These are phyloP conservation scores for Gossypium schwendimanii DNA, from an alignment of 441 rosid species.

Conservation along the genomic window DNA sequence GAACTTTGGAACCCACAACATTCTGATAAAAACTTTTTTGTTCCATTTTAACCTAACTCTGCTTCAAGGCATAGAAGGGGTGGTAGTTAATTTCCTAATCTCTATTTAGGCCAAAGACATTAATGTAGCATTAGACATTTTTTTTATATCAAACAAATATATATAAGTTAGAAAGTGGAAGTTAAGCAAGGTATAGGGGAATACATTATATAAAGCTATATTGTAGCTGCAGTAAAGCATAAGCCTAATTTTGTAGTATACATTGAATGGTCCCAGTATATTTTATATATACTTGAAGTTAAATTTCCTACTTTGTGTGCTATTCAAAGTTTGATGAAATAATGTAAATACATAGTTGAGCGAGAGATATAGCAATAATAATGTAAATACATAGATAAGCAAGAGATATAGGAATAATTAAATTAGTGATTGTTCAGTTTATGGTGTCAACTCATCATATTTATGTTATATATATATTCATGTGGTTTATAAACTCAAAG, in stretches of 20 bases:
- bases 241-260: constrained; percentile 7
- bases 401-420: neutral
- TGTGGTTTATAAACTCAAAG: too few species aligned
- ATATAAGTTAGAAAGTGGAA: neutral
- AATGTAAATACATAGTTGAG: neutral
- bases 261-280: constrained; percentile 25
- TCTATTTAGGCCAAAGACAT: too few species aligned
- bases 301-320: constrained; percentile 12
- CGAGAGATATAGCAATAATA: too few species aligned
- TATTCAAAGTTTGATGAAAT: neutral
- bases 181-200: constrained; percentile 21
- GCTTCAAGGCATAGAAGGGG: neutral
- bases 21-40: neutral
- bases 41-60: neutral
- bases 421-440: constrained; percentile 20
- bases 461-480: neutral
- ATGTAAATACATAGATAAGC: neutral
- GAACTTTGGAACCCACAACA: constrained; percentile 24
- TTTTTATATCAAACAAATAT: neutral
- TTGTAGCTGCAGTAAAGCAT: constrained; percentile 23
- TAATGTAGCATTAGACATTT: neutral
- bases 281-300: constrained; percentile 1
- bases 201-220: constrained; percentile 32
- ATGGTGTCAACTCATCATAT: constrained; percentile 8
- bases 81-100: neutral